Evolutionary conservation across 2,329 filamentous ascomycete species (phyloP).

Genomic region (Bipolaris zeicola): DNA sequence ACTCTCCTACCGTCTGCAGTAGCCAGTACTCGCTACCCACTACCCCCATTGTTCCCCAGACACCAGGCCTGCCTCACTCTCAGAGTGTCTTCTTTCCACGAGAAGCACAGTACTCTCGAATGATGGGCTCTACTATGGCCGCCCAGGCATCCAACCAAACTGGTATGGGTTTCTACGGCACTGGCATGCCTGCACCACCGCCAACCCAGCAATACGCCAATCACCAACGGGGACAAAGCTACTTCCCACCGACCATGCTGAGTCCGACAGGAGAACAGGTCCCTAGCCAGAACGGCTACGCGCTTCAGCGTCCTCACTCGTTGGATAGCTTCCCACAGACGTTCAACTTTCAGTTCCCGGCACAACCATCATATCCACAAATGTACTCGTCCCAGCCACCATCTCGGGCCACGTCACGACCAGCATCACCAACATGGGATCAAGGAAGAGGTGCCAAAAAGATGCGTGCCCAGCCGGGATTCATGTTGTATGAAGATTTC

Average conservation of each 20-base stretch:
- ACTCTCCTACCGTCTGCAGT: slow-evolving; percentile 29
- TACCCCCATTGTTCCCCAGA: slow-evolving; percentile 28
- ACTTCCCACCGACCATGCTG: slow-evolving; percentile 27
- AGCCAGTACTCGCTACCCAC: slow-evolving; percentile 36
- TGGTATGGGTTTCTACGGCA: slow-evolving; percentile 18
- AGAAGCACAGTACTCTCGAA: slow-evolving; percentile 22
- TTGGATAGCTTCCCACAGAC: slow-evolving; percentile 31
- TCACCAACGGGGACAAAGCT: slow-evolving; percentile 30
- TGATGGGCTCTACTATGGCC: slow-evolving; percentile 12
- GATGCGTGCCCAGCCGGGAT: slow-evolving; percentile 25
- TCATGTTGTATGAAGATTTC: slow-evolving; percentile 27
- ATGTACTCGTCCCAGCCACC: slow-evolving; percentile 34
- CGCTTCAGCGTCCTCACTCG: slow-evolving; percentile 33
- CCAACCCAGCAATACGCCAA: slow-evolving; percentile 19
- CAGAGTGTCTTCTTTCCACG: slow-evolving; percentile 26
- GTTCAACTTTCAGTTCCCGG: slow-evolving; percentile 26
- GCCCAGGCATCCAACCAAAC: slow-evolving; percentile 19
- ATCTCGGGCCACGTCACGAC: slow-evolving; percentile 30
- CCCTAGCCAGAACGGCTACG: slow-evolving; percentile 19
- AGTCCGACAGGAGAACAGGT: slow-evolving; percentile 30
- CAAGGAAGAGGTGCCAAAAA: slow-evolving; percentile 32
- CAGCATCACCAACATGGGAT: slow-evolving; percentile 39
- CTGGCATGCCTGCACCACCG: slow-evolving; percentile 12
- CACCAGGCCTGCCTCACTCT: slow-evolving; percentile 29
- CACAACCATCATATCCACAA: slow-evolving; percentile 29